These are phyloP conservation scores for Eurotiales sp. DNA, from an alignment of 2,329 filamentous ascomycete species.

Conservation along the genomic window DNA sequence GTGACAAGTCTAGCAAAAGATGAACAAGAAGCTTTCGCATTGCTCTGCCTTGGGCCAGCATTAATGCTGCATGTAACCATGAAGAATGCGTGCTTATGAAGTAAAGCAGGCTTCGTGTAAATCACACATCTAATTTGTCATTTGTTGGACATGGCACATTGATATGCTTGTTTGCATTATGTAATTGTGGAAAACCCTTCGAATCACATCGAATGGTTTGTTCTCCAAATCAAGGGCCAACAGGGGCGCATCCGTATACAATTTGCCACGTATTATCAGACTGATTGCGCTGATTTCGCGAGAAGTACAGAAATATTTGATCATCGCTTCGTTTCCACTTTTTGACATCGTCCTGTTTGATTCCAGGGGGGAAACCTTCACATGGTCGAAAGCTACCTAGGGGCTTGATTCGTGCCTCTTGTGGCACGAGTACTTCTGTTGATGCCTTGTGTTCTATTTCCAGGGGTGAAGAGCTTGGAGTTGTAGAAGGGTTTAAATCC, in stretches of 20 bases:
- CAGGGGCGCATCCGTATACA: conserved; percentile 22
- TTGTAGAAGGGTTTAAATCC: neutral
- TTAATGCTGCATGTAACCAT: no score
- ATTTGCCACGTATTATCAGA: conserved; percentile 18
- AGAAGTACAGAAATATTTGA: conserved; percentile 22
- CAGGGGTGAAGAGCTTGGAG: neutral
- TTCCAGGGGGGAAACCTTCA: conserved; percentile 18
- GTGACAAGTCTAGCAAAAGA: no score
- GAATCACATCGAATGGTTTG: no score
- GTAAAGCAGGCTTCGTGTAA: no score
- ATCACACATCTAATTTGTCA: no score
- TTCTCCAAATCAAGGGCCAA: conserved; percentile 14
- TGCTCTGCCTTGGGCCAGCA: no score
- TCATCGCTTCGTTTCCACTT: conserved; percentile 19
- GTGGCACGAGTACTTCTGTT: conserved; percentile 17
- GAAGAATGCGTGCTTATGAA: no score
- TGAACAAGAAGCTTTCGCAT: no score
- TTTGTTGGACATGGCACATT: no score
- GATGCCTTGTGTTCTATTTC: neutral
- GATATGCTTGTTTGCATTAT: no score
- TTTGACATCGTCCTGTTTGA: conserved; percentile 18
- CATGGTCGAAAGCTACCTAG: conserved; percentile 23
- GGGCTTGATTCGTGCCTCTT: conserved; percentile 25
- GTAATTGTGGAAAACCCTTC: no score
- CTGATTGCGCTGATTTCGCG: conserved; percentile 20